Conservation (phyloP, 345 rosid species). For the Arabis alpina region DNA sequence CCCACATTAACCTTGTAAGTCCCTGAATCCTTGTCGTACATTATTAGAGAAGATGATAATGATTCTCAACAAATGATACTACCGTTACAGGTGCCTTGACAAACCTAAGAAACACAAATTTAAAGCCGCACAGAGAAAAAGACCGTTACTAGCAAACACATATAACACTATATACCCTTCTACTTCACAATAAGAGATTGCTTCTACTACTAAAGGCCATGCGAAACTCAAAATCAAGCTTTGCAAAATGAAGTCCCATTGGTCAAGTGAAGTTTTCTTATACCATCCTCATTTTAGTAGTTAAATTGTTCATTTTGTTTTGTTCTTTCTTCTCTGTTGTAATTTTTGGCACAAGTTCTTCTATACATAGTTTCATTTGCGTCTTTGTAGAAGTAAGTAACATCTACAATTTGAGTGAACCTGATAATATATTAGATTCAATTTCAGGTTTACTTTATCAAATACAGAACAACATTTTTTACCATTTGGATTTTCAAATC, state of each 20-base stretch:
- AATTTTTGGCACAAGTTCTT: constrained; percentile 4
- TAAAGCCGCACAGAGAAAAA: constrained; percentile 5
- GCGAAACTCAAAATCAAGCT: no score
- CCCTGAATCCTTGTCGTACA: no score
- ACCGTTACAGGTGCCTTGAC: neutral
- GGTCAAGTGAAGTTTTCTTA: no score
- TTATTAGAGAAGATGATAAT: neutral
- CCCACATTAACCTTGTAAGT: constrained; percentile 54
- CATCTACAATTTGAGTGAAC: neutral
- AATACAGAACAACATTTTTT: no score
- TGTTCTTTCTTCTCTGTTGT: constrained; percentile 6
- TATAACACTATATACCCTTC: no score
- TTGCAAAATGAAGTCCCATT: no score
- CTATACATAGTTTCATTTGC: neutral
- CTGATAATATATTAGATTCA: neutral
- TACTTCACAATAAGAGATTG: no score
- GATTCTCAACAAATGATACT: neutral
- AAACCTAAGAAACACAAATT: neutral
- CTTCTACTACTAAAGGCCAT: no score
- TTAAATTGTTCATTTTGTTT: neutral
- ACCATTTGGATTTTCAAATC: no score
- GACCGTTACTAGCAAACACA: no score
- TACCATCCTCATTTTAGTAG: no score
- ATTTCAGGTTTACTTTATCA: no score
- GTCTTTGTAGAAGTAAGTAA: neutral